Base-by-base conservation (phyloP, 116 monocot genomes). In the Phalaenopsis hybrid region DNA sequence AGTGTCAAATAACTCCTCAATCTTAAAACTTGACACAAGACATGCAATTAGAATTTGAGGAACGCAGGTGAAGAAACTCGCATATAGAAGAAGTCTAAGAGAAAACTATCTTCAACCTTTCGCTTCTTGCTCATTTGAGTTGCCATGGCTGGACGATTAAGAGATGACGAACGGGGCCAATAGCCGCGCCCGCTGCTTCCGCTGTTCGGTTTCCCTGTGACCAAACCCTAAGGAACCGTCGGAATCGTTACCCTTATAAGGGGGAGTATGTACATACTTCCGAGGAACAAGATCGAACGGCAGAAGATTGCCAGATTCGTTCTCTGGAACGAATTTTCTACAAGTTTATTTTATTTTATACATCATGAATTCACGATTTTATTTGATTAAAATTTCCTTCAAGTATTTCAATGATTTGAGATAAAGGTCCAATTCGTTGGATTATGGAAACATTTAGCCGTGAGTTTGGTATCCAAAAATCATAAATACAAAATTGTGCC, bases 91-190 rank as follows among this genome's bases (percentile, higher is more conserved):
- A 16, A 3, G 31, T 16, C n/a, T 55, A 23, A 20, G 37, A 21
- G 31, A 55, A 16, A 0, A 1, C 4, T 21, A 65, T 34, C 84
- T 77, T 23, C 8, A 51, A 77, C 91, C 89, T 91, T 91, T 28
- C 91, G 80, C 84, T 91, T 91, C 82, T 91, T 91, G 84, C 89
- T 91, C 72, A 87, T 87, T 63, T 87, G 85, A 28, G 91, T 83
- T 81, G 88, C 80, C 91, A 85, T 70, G 25, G 81, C 43, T 44
- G 69, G 49, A 72, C 21, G 18, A 16, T 79, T 20, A 58, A 81
- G 31, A 67, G 78, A 72, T 11, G 74, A 44, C 44, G 2, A n/a
- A 44, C 17, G 7, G 28, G 5, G 17, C 0, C 46, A n/a, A 75
- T 46, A 15, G 43, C 75, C n/a, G 33, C 20, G n/a, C 13, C 3